phyloP scores from a whole-genome alignment of 225 moss, liverwort and hornwort species.

The Bryoerythrophyllum caledonicum region DNA sequence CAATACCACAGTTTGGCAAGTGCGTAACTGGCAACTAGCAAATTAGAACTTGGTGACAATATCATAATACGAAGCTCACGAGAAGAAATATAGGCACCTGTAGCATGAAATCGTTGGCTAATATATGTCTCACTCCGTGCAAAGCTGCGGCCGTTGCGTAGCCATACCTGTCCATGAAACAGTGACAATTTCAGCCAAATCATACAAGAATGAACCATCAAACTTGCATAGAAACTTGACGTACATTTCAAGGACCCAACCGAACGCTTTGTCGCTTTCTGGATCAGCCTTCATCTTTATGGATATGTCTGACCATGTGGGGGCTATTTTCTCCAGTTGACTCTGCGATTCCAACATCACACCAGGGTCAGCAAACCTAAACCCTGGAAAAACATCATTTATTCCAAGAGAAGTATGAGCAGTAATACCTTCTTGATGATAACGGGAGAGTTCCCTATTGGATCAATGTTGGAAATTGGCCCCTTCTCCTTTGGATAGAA shows the following conservation, averaged over 20 bases:
- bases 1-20: slow-evolving; percentile 10
- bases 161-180: slow-evolving; percentile 66
- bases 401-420: neutral
- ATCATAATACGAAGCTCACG: neutral
- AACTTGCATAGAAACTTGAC: slow-evolving; percentile 1
- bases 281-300: slow-evolving; percentile 90
- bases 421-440: slow-evolving; percentile 79
- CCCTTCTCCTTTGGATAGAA: slow-evolving; percentile 74
- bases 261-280: slow-evolving; percentile 72
- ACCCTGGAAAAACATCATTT: neutral
- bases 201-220: neutral
- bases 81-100: slow-evolving; percentile 50
- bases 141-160: slow-evolving; percentile 89
- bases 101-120: slow-evolving; percentile 75
- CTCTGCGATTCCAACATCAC: slow-evolving; percentile 47
- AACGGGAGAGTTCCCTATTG: slow-evolving; percentile 94
- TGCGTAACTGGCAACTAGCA: neutral
- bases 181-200: slow-evolving; percentile 14
- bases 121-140: slow-evolving; percentile 71
- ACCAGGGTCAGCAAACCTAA: slow-evolving; percentile 9
- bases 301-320: slow-evolving; percentile 83
- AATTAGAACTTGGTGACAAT: neutral
- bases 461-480: slow-evolving; percentile 85
- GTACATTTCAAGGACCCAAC: slow-evolving; percentile 99
- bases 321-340: slow-evolving; percentile 82